Evolutionary conservation across 2,329 filamentous ascomycete species (phyloP).

Genomic region (Cryphonectria parasitica): DNA sequence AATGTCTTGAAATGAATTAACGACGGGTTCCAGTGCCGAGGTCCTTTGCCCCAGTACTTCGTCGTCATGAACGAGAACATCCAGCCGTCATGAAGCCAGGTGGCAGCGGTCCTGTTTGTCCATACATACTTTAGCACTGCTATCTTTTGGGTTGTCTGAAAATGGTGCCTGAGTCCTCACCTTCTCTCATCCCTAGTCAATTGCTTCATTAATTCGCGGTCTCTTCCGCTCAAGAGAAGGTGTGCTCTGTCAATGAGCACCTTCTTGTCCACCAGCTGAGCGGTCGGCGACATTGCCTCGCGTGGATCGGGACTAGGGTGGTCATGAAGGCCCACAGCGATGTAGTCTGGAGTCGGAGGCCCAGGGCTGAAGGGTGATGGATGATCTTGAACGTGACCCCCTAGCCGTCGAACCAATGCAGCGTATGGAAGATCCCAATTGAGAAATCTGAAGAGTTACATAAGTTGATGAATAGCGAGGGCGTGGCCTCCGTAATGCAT

Average conservation of each 20-base stretch:
- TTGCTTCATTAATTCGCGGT: conserved; percentile 10
- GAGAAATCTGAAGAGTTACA: conserved; percentile 1
- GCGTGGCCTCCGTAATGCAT: too few species aligned
- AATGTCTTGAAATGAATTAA: conserved; percentile 6
- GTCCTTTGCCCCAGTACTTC: conserved; percentile 35
- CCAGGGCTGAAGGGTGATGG: conserved; percentile 8
- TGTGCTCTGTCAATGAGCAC: conserved; percentile 9
- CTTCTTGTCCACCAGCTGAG: conserved; percentile 5
- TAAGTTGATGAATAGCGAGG: too few species aligned
- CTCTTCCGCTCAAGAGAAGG: background rate
- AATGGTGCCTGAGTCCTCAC: background rate
- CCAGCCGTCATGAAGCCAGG: conserved; percentile 35
- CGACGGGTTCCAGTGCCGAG: conserved; percentile 27
- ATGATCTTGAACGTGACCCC: background rate
- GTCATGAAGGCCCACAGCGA: background rate
- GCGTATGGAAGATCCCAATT: conserved; percentile 1
- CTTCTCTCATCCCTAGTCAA: conserved; percentile 10
- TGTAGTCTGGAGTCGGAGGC: conserved; percentile 6
- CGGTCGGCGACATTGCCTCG: background rate
- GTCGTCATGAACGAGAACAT: conserved; percentile 34
- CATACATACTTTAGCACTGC: conserved; percentile 4
- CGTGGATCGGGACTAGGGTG: background rate
- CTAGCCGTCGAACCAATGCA: background rate
- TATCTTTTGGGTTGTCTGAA: too few species aligned
- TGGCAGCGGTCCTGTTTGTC: conserved; percentile 9